Base-by-base conservation (phyloP, 768 basidiomycete species). In the Amylocystis lapponica region DNA sequence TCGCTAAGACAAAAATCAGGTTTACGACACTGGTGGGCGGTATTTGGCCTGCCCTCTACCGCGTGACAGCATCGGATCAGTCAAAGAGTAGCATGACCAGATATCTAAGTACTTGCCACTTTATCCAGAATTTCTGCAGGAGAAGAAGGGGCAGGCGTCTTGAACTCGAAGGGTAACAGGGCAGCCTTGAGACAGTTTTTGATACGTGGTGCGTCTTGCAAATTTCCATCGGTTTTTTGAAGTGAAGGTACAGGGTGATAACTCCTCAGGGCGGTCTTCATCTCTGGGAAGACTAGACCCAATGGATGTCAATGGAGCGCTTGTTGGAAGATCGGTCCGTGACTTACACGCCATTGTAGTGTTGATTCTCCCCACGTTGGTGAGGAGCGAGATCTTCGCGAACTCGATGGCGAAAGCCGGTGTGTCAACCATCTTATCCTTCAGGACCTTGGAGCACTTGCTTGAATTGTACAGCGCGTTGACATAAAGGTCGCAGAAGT, bases 171-270 rank as follows among this genome's bases (percentile, higher is more conserved):
- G 30, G 84, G 75, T 25, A 91, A 71, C 19, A 84, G 67, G 26
- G 84, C 83, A 29, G 84, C 87, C 59, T 92, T 93, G 39, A 94
- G 71, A 59, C 85, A 86, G 50, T 89, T 89, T 65, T 94, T 94
- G 63, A 94, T 88, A 47, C 91, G 79, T 17, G 91, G 90, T 30
- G 90, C 90, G 61, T 94, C 90, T 60, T 92, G 88, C 6, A 88
- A 78, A 60, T 91, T 90, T 14, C 84, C 86, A 51, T 85, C 83
- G 13, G 89, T 87, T 67, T 86, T 87, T 60, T 93, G 90, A 21
- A 93, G 67, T 23, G 84, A 85, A 9, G 91, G 91, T n/a, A 91
- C 80, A 22, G 91, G 88, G 56, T 93, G 91, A 62, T 93, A 93
- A 41, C 87, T 88, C 57, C 90, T 71, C 43, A 93, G 68, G 16